These are phyloP conservation scores for Brassica napus DNA, from an alignment of 345 rosid species.

Conservation along the genomic window DNA sequence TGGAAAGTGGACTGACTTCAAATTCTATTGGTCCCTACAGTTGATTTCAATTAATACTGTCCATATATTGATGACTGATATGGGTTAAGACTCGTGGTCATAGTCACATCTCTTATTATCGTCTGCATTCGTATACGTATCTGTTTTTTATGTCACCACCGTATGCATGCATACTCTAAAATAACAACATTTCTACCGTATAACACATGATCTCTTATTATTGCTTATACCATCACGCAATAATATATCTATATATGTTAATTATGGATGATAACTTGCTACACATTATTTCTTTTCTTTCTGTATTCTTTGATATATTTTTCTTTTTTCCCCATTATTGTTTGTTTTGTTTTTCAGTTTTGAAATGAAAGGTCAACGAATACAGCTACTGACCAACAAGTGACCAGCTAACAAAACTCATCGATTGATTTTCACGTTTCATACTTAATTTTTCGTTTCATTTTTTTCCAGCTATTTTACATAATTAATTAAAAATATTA, in stretches of 20 bases:
- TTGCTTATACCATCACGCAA: neutral
- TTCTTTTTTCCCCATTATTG: neutral
- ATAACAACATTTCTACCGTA: neutral
- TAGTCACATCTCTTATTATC: neutral
- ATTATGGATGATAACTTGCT: neutral
- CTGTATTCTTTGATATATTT: neutral
- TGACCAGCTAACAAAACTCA: neutral
- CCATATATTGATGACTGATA: neutral
- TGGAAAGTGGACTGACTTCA: neutral
- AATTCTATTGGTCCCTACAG: neutral
- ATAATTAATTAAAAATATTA: too few relatives aligned
- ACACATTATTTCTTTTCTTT: neutral
- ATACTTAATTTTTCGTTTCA: neutral
- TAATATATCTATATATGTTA: neutral
- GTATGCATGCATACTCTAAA: neutral
- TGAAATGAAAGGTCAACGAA: neutral
- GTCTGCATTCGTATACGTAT: neutral
- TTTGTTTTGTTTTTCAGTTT: neutral
- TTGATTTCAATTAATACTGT: neutral
- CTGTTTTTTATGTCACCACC: neutral
- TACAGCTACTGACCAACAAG: neutral
- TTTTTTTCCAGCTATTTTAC: neutral
- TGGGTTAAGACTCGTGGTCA: neutral
- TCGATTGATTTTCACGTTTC: neutral
- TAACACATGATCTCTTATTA: neutral